Evolutionary conservation across 495 filamentous ascomycete species (phyloP).

Genomic region (Penicillium diatomitis): DNA sequence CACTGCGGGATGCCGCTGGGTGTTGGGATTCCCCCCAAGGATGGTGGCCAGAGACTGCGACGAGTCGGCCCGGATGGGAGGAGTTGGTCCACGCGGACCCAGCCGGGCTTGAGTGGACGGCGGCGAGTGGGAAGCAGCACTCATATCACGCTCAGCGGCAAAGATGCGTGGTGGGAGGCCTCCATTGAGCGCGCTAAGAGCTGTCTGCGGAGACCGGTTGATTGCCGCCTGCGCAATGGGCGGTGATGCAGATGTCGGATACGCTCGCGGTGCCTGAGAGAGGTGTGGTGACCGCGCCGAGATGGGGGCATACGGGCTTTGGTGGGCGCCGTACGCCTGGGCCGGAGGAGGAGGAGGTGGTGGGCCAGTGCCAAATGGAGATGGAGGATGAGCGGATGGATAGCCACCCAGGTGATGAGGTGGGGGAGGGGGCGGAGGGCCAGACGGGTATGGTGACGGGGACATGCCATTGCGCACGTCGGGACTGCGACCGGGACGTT

Average conservation of each 20-base stretch:
- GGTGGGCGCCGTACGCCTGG: slow-evolving; percentile 29
- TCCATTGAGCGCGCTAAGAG: slow-evolving; percentile 30
- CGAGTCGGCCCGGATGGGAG: slow-evolving; percentile 28
- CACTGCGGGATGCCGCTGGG: slow-evolving; percentile 22
- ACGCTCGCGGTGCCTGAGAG: slow-evolving; percentile 29
- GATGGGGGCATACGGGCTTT: slow-evolving; percentile 34
- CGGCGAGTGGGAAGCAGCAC: slow-evolving; percentile 29
- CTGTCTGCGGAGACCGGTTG: slow-evolving; percentile 33
- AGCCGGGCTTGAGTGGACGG: slow-evolving; percentile 27
- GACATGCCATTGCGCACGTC: slow-evolving; percentile 31
- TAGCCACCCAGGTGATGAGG: slow-evolving; percentile 26
- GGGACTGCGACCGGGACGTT: slow-evolving; percentile 17
- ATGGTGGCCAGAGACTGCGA: slow-evolving; percentile 10
- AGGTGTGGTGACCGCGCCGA: slow-evolving; percentile 33
- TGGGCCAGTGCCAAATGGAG: slow-evolving; percentile 26
- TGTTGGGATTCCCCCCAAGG: slow-evolving; percentile 16
- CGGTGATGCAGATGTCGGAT: slow-evolving; percentile 39
- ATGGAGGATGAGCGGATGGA: slow-evolving; percentile 22
- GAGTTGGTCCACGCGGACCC: slow-evolving; percentile 26
- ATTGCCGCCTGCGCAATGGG: slow-evolving; percentile 35
- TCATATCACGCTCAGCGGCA: slow-evolving; percentile 26
- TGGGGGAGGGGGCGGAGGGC: slow-evolving; percentile 14
- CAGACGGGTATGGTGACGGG: slow-evolving; percentile 20
- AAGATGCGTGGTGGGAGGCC: slow-evolving; percentile 30
- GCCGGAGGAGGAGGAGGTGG: slow-evolving; percentile 33